Percentiles rank a stretch among this genome's conserved stretches.
phyloP scores from a whole-genome alignment of 257 asterid genomes.

The Plantago ovata region DNA sequence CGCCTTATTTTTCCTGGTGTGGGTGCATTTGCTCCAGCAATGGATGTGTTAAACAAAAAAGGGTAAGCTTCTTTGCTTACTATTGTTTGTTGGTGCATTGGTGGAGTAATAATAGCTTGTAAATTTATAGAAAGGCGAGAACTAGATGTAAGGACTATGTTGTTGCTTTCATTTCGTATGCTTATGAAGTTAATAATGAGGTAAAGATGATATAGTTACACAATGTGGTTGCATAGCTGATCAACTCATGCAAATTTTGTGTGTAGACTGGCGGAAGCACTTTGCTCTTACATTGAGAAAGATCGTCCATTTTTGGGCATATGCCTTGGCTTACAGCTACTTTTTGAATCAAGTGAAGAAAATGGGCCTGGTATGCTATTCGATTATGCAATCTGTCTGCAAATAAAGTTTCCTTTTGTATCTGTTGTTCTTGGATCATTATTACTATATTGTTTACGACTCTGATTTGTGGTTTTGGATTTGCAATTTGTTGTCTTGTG shows the following conservation, averaged over 20 bases:
- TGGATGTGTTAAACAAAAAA: slow-evolving; percentile 74
- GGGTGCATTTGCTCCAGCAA: slow-evolving; percentile 96
- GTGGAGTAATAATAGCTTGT: background rate
- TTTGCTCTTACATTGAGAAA: slow-evolving; percentile 73
- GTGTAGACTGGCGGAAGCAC: slow-evolving; percentile 77
- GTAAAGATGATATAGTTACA: background rate
- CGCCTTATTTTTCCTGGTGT: slow-evolving; percentile 94
- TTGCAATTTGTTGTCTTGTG: too few relatives aligned
- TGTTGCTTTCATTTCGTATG: background rate
- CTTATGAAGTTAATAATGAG: background rate
- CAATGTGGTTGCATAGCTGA: background rate
- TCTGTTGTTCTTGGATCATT: background rate
- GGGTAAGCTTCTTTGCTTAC: slow-evolving; percentile 64
- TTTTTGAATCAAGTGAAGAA: slow-evolving; percentile 94
- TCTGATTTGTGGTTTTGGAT: too few relatives aligned
- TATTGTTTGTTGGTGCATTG: background rate
- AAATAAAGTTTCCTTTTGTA: background rate
- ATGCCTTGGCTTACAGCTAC: slow-evolving; percentile 96
- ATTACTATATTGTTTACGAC: too few relatives aligned
- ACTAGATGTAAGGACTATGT: background rate
- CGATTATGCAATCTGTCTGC: background rate
- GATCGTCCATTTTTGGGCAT: slow-evolving; percentile 97
- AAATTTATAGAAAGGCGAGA: background rate
- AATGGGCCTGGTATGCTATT: slow-evolving; percentile 72
- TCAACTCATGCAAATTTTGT: slow-evolving; percentile 11